phyloP scores from a whole-genome alignment of 2,329 filamentous ascomycete species.

The Aurifilum marmelostoma region DNA sequence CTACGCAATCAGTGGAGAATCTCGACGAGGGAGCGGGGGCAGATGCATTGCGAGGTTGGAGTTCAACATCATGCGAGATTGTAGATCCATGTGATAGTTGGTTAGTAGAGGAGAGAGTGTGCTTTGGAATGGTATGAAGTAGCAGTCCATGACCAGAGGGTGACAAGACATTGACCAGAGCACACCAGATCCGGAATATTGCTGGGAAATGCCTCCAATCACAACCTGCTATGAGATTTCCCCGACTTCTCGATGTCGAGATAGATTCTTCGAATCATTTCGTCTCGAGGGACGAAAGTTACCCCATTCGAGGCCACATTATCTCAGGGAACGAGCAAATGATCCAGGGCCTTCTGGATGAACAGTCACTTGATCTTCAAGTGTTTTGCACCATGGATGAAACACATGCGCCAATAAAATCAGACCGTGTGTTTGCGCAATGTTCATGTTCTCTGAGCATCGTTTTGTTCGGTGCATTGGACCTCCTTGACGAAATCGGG shows the following conservation, averaged over 20 bases:
- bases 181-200: neutral
- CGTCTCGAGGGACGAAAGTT: neutral
- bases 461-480: neutral
- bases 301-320: constrained; percentile 13
- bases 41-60: neutral
- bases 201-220: neutral
- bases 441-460: constrained; percentile 19
- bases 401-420: neutral
- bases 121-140: constrained; percentile 12
- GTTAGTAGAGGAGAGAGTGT: neutral
- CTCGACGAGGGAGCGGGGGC: neutral
- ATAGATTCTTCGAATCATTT: neutral
- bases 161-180: neutral
- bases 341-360: constrained; percentile 20
- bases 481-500: constrained; percentile 17
- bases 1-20: neutral
- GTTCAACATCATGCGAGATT: neutral
- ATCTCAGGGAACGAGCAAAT: constrained; percentile 4
- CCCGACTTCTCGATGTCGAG: neutral
- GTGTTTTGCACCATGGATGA: constrained; percentile 11
- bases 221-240: neutral
- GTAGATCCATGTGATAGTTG: neutral
- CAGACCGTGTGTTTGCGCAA: neutral
- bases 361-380: constrained; percentile 9
- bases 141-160: neutral